These are phyloP conservation scores for Manihot esculenta DNA, from an alignment of 441 rosid species.

Conservation along the genomic window DNA sequence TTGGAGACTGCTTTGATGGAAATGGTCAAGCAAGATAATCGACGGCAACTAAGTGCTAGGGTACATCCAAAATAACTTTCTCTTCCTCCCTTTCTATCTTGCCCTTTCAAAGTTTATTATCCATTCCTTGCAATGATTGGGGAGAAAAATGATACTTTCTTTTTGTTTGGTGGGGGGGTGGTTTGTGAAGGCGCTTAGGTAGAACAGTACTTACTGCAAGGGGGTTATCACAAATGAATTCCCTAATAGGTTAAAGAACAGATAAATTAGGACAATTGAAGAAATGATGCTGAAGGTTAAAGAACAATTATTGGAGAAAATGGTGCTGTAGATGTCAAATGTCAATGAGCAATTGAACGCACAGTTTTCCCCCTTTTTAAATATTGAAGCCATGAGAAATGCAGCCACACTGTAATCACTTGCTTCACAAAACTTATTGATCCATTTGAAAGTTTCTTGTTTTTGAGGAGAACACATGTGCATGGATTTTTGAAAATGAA, in stretches of 20 bases:
- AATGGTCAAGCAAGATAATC: slow-evolving; percentile 94
- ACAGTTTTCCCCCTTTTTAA: background rate
- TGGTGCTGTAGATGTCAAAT: background rate
- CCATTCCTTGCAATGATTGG: background rate
- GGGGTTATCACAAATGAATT: background rate
- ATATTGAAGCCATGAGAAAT: background rate
- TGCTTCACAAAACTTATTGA: background rate
- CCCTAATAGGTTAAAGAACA: background rate
- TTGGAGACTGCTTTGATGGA: slow-evolving; percentile 99
- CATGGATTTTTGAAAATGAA: background rate
- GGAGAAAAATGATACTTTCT: background rate
- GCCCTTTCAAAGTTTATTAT: background rate
- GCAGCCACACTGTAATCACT: background rate
- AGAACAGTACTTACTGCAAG: background rate
- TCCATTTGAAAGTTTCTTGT: background rate
- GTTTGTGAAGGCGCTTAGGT: too few species aligned
- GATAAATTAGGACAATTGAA: background rate
- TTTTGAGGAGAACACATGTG: too few species aligned
- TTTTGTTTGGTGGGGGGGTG: background rate
- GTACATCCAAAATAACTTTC: slow-evolving; percentile 35
- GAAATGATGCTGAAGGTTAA: too few species aligned
- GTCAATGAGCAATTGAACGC: background rate
- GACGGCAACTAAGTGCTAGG: slow-evolving; percentile 87
- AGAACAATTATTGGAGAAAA: too few species aligned
- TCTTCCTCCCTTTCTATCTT: background rate